Conservation (phyloP, 345 rosid genomes). For the Salix dunnii region DNA sequence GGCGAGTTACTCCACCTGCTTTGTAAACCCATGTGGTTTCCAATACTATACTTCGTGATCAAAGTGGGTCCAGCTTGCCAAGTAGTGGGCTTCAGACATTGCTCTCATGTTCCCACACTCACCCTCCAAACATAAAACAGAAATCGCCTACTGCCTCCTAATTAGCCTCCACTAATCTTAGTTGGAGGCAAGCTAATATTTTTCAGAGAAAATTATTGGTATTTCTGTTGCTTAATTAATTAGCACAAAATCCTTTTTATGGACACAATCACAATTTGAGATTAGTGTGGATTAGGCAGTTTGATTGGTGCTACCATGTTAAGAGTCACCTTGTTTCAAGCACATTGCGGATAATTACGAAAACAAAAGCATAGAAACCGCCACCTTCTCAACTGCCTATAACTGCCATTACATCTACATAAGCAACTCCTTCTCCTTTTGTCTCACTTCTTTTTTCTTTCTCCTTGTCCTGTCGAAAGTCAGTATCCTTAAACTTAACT, state of each 20-base stretch:
- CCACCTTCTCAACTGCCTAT: not conserved
- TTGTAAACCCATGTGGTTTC: not conserved
- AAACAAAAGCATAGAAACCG: not conserved
- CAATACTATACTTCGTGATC: not conserved
- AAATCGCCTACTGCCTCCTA: not conserved
- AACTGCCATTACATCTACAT: conserved; percentile 12
- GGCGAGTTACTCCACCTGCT: not conserved
- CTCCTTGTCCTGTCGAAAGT: no score
- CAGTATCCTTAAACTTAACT: not conserved
- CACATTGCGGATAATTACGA: not conserved
- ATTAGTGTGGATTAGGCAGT: not conserved
- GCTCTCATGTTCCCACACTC: not conserved
- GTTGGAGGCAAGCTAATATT: not conserved
- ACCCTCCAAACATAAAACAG: not conserved
- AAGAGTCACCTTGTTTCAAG: conserved; percentile 1
- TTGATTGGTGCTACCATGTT: not conserved
- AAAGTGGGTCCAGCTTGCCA: not conserved
- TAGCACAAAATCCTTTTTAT: not conserved
- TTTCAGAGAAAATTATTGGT: not conserved
- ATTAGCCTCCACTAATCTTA: not conserved
- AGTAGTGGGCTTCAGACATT: not conserved
- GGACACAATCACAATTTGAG: not conserved
- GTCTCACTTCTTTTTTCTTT: not conserved
- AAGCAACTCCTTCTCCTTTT: not conserved
- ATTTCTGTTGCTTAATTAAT: not conserved